Base-by-base conservation (phyloP, 176 grass and related monocot genomes). In the Rhynchospora pubera region DNA sequence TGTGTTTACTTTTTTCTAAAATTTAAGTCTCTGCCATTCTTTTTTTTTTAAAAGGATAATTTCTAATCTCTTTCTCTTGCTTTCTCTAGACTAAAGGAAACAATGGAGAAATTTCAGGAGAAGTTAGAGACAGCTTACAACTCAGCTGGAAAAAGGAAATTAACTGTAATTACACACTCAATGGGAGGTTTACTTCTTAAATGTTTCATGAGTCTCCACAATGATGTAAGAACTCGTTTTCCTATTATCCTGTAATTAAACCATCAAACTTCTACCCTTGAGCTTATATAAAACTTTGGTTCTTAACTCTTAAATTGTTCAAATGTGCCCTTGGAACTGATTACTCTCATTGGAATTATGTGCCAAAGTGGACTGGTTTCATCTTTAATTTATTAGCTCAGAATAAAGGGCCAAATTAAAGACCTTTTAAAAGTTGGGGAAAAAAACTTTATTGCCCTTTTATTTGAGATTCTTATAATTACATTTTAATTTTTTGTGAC, bases 101-200 rank as follows among this genome's bases (percentile, higher is more conserved):
- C 87, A 67, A 84, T 98, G 45, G 87, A 98, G 50, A 87, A 45
- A 28, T 90, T 98, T 65, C 89, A 90, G 18, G 90, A 80, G 88
- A 98, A 91, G 30, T 82, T 94, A 67, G 92, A 98, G 46, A 87
- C 92, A 77, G 88, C 88, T 18, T 94, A 91, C 66, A 84, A 57
- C 12, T 83, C 87, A 75, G 90, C 90, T 62, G 96, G 96, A 72
- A 87, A 83, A 12, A 94, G 86, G 84, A 98, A 98, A 88, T 84
- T 98, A 69, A 94, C 89, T 75, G 82, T 98, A 61, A 84, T 98
- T 79, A 91, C 96, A 57, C 96, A 94, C 85, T 94, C 96, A 58
- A 98, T 98, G 96, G 96, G 96, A 71, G 96, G 92, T 68, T 91
- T 98, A 46, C 91, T 98, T 14, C 85, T 94, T 44, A 98, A 98